Conservation (phyloP, 768 basidiomycete genomes). For the Lanmaoa pseudosensibilis region DNA sequence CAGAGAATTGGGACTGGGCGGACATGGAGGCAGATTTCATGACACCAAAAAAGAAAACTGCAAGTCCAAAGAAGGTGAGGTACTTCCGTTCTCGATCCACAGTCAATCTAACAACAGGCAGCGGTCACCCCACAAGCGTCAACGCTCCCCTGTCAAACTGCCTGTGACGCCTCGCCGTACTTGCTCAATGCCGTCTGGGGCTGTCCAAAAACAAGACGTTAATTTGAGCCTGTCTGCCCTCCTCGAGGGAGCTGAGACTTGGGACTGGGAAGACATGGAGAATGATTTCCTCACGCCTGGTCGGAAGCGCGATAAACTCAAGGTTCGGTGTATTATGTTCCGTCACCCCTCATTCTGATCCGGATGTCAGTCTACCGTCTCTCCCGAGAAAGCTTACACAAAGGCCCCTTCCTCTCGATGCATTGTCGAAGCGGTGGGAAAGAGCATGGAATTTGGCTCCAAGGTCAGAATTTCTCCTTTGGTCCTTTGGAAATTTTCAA, state of each 20-base stretch:
- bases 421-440: constrained; percentile 48
- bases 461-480: constrained; percentile 16
- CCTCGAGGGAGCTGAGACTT: constrained; percentile 63
- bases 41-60: constrained; percentile 49
- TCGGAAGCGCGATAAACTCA: constrained; percentile 29
- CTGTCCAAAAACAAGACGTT: constrained; percentile 8
- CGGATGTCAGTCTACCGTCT: constrained; percentile 7
- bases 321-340: constrained; percentile 16
- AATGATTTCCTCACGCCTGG: constrained; percentile 49
- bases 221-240: constrained; percentile 49
- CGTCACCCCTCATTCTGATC: constrained; percentile 4
- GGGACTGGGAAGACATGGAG: constrained; percentile 66
- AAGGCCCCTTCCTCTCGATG: constrained; percentile 55
- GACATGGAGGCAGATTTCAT: constrained; percentile 52
- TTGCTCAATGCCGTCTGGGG: constrained; percentile 8
- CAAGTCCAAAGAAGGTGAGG: constrained; percentile 26
- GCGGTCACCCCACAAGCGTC: constrained; percentile 15
- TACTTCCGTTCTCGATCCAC: background rate
- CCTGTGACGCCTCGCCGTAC: constrained; percentile 11
- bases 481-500: background rate
- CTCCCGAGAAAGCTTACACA: constrained; percentile 19
- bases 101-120: constrained; percentile 1
- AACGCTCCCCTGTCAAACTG: constrained; percentile 21
- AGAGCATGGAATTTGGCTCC: constrained; percentile 22
- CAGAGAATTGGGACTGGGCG: constrained; percentile 70